Conservation (phyloP, 768 basidiomycete genomes). For the Cantharellus cinnabarinus region DNA sequence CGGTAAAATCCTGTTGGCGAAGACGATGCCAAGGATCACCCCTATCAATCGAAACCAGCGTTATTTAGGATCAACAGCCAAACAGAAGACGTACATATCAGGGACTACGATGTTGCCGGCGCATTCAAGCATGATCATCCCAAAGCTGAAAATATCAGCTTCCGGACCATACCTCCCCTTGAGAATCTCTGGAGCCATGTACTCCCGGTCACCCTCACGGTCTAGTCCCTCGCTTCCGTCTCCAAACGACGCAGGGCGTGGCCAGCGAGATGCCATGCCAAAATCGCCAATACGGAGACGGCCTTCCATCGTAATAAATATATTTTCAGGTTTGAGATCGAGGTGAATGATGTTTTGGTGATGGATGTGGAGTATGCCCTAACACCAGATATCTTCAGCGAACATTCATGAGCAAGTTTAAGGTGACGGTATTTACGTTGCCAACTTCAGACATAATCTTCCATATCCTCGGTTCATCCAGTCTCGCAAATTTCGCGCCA, state of each 20-base stretch:
- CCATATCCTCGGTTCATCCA: constrained; percentile 91
- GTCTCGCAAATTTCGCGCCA: constrained; percentile 58
- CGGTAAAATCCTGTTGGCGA: constrained; percentile 76
- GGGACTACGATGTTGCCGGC: constrained; percentile 93
- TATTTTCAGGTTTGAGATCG: constrained; percentile 93
- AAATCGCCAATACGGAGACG: constrained; percentile 95
- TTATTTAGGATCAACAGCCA: not conserved
- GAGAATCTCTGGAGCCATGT: constrained; percentile 89
- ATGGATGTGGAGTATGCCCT: constrained; percentile 68
- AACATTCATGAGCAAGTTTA: not conserved
- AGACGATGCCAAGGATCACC: constrained; percentile 89
- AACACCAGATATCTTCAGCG: not conserved
- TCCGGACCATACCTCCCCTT: constrained; percentile 81
- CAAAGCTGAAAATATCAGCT: constrained; percentile 94
- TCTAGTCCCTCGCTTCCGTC: constrained; percentile 25
- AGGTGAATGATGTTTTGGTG: constrained; percentile 76
- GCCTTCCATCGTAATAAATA: constrained; percentile 74
- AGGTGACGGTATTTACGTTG: constrained; percentile 18
- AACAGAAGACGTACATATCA: constrained; percentile 53
- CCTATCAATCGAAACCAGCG: constrained; percentile 24
- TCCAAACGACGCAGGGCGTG: constrained; percentile 28
- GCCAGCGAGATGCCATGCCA: constrained; percentile 94
- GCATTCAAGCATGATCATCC: constrained; percentile 88
- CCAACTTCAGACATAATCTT: constrained; percentile 83
- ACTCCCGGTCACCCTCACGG: constrained; percentile 91